Base-by-base conservation (phyloP, 2,329 filamentous ascomycete genomes). In the Xylariaceae sp. region DNA sequence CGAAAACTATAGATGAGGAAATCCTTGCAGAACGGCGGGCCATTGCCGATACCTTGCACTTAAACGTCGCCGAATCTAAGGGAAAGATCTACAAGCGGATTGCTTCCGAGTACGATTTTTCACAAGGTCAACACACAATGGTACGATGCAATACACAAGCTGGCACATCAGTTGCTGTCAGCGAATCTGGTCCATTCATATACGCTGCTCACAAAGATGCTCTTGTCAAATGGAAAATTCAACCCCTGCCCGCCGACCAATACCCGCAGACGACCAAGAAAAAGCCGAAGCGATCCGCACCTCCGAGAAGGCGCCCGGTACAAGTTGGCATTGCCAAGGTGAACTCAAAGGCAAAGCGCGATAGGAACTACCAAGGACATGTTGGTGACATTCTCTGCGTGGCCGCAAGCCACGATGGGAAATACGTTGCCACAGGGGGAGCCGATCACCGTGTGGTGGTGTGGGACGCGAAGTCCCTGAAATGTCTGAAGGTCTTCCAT, bases 11-110 rank as follows among this genome's bases (percentile, higher is more conserved):
- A 44, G 93, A 97, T 67, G 78, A 85, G 43, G 91, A 97, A 59
- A 69, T 96, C 53, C 89, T 98, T 55, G 89, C 90, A 4, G 29
- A 39, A 30, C 29, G 37, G 4, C 36, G 19, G 7, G 36, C 24
- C 30, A 32, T 32, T n/a, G 30, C 30, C 30, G 30, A 32, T 7
- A n/a, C 13, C 8, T 17, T 35, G 83, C 44, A 91, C 64, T 89
- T 96, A 66, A 93, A 97, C 62, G 87, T 93, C 33, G 83, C 93
- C 39, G 93, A 96, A 67, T 80, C 81, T 42, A 96, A 96, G 68
- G 93, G 93, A 43, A 85, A 85, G 54, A 77, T 95, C 37, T 97
- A 95, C 68, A 79, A 89, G 38, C 79, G 81, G 61, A 78, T 98
- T 53, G 86, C 87, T 28, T 71, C 77, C 17, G 78, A 87, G 51